Base-by-base conservation (phyloP, 1,284 basidiomycete species). In the Cutaneotrichosporon sp. region DNA sequence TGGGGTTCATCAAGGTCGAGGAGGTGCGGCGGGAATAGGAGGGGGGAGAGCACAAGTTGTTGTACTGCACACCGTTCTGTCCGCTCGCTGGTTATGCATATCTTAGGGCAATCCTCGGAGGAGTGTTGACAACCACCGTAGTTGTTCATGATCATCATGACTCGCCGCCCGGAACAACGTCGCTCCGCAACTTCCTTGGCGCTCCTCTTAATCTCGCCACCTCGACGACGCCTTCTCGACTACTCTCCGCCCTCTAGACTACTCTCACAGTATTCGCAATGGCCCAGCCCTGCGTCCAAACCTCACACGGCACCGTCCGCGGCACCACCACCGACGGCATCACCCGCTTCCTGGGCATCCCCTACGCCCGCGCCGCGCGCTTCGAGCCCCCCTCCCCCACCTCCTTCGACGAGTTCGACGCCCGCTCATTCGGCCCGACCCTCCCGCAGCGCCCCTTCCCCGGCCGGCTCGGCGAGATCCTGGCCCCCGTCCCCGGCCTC, bases 401-500 rank as follows among this genome's bases (percentile, higher is more conserved):
- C 2, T 57, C 46, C 33, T 9, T 11, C 1, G 46, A 24, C 33
- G 45, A 56, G 24, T 34, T 47, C 10, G 47, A 38, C 34, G 47
- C 33, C 6, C 29, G 4, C 24, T 14, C 6, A 10, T 57, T 25
- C 20, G 46, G 55, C 31, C 36, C 46, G 9, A 24, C 56, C 16
- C 9, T 34, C 24, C 56, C 46, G 33, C 56, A 57, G 25, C 24
- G 34, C 10, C 47, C 22, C 8, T 57, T 42, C 31, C 14, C 27
- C 11, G 34, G 34, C 25, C 14, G 20, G 24, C 24, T 57, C 0
- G 47, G 34, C 5, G n/a, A 29, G 22, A 11, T 57, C 9, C 34
- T 57, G 16, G 22, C 34, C 16, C 24, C 25, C 9, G 25, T 36
- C 78, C 8, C 9, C 29, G 29, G 79, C 81, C 4, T 65, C 63